A percentile compares a stretch with the other conserved stretches of the same genome.
Evolutionary conservation across 2,329 filamentous ascomycete species (phyloP).

Genomic region (Trichoderma atroviride): DNA sequence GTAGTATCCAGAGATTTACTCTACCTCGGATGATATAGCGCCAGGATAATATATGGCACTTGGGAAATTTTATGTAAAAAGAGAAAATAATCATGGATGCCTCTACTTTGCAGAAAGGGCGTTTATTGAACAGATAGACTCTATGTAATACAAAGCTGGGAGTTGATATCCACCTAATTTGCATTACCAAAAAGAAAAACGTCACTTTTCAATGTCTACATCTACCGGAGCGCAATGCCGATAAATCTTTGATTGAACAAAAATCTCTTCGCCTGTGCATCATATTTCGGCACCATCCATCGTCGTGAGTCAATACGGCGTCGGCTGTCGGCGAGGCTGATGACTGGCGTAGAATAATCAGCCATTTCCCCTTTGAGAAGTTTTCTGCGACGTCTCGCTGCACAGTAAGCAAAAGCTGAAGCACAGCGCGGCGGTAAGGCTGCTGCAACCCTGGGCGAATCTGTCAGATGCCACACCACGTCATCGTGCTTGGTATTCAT

Average conservation of each 20-base stretch:
- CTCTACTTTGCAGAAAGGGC: neutral
- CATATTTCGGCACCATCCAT: neutral
- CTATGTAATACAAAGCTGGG: neutral
- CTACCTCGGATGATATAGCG: neutral
- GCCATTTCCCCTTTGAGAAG: conserved; percentile 7
- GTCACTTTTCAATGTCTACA: neutral
- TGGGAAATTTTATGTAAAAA: neutral
- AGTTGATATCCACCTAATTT: neutral
- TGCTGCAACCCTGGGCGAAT: neutral
- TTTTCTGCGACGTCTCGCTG: conserved; percentile 1
- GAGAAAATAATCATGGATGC: neutral
- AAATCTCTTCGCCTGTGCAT: too few relatives aligned
- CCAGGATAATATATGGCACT: neutral
- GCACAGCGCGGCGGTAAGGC: neutral
- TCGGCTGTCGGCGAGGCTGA: neutral
- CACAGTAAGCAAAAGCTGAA: conserved; percentile 5
- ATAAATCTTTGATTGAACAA: neutral
- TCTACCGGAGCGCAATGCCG: neutral
- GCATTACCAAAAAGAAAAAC: neutral
- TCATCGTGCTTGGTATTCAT: neutral
- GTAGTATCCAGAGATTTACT: neutral
- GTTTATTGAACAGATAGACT: neutral
- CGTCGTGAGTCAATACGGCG: neutral
- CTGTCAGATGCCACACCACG: neutral
- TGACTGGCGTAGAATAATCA: neutral